phyloP scores from a whole-genome alignment of 1,284 basidiomycete species.

The Taiwanofungus camphoratus region DNA sequence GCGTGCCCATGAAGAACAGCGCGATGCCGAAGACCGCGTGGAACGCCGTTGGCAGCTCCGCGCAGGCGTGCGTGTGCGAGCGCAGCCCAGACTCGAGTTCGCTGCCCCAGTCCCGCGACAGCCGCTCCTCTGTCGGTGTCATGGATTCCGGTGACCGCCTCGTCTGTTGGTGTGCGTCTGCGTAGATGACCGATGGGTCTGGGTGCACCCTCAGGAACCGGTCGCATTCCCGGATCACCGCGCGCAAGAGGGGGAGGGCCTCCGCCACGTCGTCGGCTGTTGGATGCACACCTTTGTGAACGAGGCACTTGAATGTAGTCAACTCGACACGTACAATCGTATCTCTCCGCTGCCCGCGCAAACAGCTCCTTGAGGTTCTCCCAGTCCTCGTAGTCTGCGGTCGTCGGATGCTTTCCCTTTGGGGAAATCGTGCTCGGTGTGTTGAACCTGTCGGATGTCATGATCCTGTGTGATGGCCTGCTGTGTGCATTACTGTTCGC shows the following conservation, averaged over 20 bases:
- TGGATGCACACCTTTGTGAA: conserved; percentile 3
- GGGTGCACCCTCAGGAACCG: conserved; percentile 46
- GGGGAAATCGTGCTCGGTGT: too few species aligned
- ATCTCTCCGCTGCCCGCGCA: conserved; percentile 46
- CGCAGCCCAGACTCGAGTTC: conserved; percentile 16
- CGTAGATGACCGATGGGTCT: conserved; percentile 49
- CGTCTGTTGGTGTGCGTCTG: conserved; percentile 13
- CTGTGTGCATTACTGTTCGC: conserved; percentile 2
- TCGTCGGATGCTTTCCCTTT: conserved; percentile 3
- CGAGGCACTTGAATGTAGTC: conserved; percentile 4
- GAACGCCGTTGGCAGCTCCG: conserved; percentile 54
- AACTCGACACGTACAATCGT: conserved; percentile 54
- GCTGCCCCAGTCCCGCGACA: conserved; percentile 28
- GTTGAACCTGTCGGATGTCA: conserved; percentile 4
- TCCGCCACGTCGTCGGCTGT: conserved; percentile 42
- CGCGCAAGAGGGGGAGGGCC: conserved; percentile 49
- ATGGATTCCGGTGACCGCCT: conserved; percentile 19
- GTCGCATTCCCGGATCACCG: conserved; percentile 61
- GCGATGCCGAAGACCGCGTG: conserved; percentile 58
- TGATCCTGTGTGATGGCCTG: conserved; percentile 4
- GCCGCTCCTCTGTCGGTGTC: conserved; percentile 28
- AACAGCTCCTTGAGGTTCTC: conserved; percentile 59
- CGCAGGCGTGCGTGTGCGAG: conserved; percentile 8
- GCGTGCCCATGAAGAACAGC: conserved; percentile 54
- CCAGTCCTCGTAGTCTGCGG: conserved; percentile 44